Base-by-base conservation (phyloP, 2,329 filamentous ascomycete genomes). In the Basipetospora chlamydospora region DNA sequence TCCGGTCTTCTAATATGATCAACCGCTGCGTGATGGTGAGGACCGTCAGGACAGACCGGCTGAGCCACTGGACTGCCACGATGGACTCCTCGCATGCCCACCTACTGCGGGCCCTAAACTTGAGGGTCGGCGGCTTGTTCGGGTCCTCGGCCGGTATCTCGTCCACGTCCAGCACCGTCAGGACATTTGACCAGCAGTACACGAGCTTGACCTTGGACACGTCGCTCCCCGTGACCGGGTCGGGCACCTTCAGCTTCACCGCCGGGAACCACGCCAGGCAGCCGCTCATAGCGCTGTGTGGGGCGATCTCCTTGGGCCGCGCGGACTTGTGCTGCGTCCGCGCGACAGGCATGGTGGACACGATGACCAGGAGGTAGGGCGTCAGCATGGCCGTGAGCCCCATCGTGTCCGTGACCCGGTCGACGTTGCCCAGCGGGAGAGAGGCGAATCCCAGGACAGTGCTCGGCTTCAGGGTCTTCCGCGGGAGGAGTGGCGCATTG, bases 121-220 rank as follows among this genome's bases (percentile, higher is more conserved):
- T 73, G 16, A 96, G 70, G 32, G 68, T 77, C 2, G 84, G 73
- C 3, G 82, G 83, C 48, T 84, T 86, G 45, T 88, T 80, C 43
- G 74, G 77, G 45, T 85, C 77, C 11, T 75, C 70, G 1, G 69
- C 58, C 15, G 69, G 67, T 10, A 77, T 64, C 46, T 90, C 80
- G 35, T 88, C 77, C 9, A 96, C 75, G 44, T 98, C 90, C 17
- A 98, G 61, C 5, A 98, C 78, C 0, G 87, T 96, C 44, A 98
- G 61, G n/a, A 96, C 76, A 49, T 96, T 96, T 2, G 90, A 96
- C 90, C 90, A 98, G 56, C 87, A 95, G 59, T 98, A 98, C 1
- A 84, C 88, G 13, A 98, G 69, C 55, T 98, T 96, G 26, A 80
- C 81, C 49, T 77, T 80, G 13, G 83, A 87, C 8, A 78, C 67